Conservation (phyloP, 495 filamentous ascomycete genomes). For the Neurospora intermedia region DNA sequence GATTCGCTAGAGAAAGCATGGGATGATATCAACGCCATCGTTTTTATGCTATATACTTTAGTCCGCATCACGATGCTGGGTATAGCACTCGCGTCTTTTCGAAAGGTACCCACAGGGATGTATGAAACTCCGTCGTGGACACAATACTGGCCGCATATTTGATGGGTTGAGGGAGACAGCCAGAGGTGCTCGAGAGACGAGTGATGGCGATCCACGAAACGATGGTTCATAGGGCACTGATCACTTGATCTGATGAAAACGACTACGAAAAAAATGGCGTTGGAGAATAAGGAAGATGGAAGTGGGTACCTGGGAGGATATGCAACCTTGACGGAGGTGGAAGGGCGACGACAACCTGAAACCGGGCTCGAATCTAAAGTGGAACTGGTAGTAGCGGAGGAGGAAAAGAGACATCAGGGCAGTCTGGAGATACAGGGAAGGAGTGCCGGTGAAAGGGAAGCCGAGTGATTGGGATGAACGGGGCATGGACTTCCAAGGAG, state of each 20-base stretch:
- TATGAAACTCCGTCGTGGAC: neutral
- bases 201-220: neutral
- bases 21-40: too few species aligned
- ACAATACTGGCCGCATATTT: neutral
- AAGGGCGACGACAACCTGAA: neutral
- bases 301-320: neutral
- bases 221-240: neutral
- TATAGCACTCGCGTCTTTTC: neutral
- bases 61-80: neutral
- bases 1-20: too few species aligned
- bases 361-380: neutral
- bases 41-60: neutral
- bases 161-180: neutral
- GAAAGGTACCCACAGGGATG: neutral
- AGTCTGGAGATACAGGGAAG: neutral
- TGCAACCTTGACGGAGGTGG: neutral
- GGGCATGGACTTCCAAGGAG: neutral
- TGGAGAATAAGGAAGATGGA: neutral
- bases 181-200: neutral
- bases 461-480: neutral
- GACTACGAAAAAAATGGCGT: neutral
- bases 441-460: neutral
- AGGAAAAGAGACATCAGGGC: neutral
- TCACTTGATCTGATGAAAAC: neutral
- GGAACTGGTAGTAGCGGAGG: neutral